A percentile compares a stretch with the other conserved stretches of the same genome.
Conservation (phyloP, 768 basidiomycete species). For the Stropharia rugosoannulata region DNA sequence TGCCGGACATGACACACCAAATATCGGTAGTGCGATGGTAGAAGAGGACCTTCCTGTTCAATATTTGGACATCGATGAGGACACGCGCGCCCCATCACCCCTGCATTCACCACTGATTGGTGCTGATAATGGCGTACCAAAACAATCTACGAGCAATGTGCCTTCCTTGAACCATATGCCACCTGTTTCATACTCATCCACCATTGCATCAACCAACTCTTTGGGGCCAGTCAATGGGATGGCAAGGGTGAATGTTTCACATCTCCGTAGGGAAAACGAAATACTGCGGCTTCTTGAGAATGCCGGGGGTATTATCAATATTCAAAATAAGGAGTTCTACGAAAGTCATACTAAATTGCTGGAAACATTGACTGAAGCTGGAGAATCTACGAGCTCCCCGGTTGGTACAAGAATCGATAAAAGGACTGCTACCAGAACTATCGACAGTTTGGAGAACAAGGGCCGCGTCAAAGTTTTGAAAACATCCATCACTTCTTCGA, state of each 20-base stretch:
- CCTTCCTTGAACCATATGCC: too few relatives aligned
- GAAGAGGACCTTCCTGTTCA: too few relatives aligned
- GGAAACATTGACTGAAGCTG: slow-evolving; percentile 50
- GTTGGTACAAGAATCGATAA: slow-evolving; percentile 71
- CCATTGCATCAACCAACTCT: too few relatives aligned
- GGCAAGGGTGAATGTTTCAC: slow-evolving; percentile 63
- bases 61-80: too few relatives aligned
- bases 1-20: too few relatives aligned
- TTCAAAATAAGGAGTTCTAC: slow-evolving; percentile 66
- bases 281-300: slow-evolving; percentile 63
- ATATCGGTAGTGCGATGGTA: too few relatives aligned
- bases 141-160: too few relatives aligned
- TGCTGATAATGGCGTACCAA: too few relatives aligned
- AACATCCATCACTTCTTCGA: slow-evolving; percentile 58
- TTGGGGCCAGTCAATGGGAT: too few relatives aligned
- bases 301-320: slow-evolving; percentile 66
- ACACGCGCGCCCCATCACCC: too few relatives aligned
- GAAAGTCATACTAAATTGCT: slow-evolving; percentile 67
- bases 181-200: too few relatives aligned
- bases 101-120: too few relatives aligned
- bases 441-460: slow-evolving; percentile 60
- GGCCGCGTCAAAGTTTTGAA: slow-evolving; percentile 71
- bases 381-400: slow-evolving; percentile 71
- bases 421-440: slow-evolving; percentile 60
- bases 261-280: slow-evolving; percentile 81